A percentile compares a stretch with the other conserved stretches of the same genome.
Conservation (phyloP, 192 early-diverging fungal species). For the Backusella tuberculispora region DNA sequence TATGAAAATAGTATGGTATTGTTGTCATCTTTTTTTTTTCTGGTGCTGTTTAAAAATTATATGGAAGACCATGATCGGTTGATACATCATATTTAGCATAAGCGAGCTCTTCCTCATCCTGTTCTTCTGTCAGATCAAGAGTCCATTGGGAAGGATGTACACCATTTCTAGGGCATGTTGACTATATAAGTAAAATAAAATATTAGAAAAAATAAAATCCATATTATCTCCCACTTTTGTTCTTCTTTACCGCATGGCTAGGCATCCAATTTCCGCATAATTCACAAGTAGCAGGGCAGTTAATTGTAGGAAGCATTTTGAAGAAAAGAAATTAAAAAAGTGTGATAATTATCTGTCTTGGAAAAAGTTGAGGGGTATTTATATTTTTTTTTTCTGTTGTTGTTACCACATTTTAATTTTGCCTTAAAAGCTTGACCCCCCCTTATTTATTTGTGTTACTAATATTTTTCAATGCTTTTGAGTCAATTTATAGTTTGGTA, state of each 20-base stretch:
- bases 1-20: background rate
- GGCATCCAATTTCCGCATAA: conserved; percentile 33
- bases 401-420: conserved; percentile 8
- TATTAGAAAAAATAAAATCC: background rate
- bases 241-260: conserved; percentile 23
- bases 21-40: background rate
- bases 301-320: background rate
- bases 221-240: background rate
- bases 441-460: background rate
- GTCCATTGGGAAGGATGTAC: conserved; percentile 21
- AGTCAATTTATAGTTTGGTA: background rate
- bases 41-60: background rate
- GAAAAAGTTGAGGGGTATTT: background rate
- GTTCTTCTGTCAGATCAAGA: background rate
- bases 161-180: conserved; percentile 19
- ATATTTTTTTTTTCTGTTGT: background rate
- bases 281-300: conserved; percentile 35
- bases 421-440: conserved; percentile 4
- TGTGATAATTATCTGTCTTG: too few species aligned
- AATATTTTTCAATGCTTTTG: background rate
- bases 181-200: background rate
- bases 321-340: background rate
- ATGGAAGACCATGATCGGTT: background rate
- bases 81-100: background rate
- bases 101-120: background rate